Evolutionary conservation across 257 asterid genomes (phyloP).

Genomic region (Plantago elongata): DNA sequence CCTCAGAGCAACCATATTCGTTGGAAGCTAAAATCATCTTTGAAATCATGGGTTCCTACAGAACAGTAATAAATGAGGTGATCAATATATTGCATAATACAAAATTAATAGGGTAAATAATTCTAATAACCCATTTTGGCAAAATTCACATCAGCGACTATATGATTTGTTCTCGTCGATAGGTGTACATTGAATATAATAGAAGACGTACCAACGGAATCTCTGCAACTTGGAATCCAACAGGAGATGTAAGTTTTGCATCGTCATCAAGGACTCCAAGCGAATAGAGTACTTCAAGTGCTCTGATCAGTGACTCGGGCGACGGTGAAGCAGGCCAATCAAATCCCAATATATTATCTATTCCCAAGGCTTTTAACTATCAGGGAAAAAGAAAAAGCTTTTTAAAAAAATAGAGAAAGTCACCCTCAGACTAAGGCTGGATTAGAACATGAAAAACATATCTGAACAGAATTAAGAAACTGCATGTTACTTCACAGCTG

Average conservation of each 20-base stretch:
- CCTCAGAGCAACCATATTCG: constrained; percentile 83
- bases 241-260: constrained; percentile 87
- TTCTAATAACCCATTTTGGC: no score
- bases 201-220: constrained; percentile 68
- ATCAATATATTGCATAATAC: no score
- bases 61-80: background rate
- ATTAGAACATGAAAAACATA: background rate
- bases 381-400: constrained; percentile 13
- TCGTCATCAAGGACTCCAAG: constrained; percentile 88
- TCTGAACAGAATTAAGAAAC: constrained; percentile 1
- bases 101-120: no score
- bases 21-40: constrained; percentile 86
- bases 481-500: background rate
- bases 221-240: constrained; percentile 95
- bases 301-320: constrained; percentile 92
- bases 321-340: constrained; percentile 98
- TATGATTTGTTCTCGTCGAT: no score
- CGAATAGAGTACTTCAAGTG: constrained; percentile 88
- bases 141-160: no score
- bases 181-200: background rate
- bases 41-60: constrained; percentile 87
- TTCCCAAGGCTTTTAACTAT: constrained; percentile 88
- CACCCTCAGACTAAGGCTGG: no score
- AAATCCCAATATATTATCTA: constrained; percentile 90
- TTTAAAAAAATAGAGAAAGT: background rate